These are phyloP conservation scores for Heterobasidion parviporum DNA, from an alignment of 1,284 basidiomycete genomes.

Conservation along the genomic window DNA sequence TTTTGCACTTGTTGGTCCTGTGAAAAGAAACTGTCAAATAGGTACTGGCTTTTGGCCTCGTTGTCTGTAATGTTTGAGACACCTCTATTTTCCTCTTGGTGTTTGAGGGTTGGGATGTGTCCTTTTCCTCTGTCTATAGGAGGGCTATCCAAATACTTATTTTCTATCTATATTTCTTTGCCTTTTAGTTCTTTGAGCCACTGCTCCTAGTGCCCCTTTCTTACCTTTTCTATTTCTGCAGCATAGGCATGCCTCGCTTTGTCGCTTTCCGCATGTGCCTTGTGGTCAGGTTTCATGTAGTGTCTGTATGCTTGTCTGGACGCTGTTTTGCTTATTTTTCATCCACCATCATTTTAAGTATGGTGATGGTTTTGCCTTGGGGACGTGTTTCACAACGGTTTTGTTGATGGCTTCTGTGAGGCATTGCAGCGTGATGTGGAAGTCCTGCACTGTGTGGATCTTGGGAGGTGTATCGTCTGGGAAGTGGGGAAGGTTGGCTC, in stretches of 20 bases:
- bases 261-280: slow-evolving; percentile 16
- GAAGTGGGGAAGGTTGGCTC: slow-evolving; percentile 12
- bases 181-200: slow-evolving; percentile 22
- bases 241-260: slow-evolving; percentile 17
- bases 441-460: background rate
- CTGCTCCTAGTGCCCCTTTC: slow-evolving; percentile 23
- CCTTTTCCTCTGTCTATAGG: slow-evolving; percentile 21
- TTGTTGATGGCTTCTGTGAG: slow-evolving; percentile 15
- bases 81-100: background rate
- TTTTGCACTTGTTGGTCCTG: background rate
- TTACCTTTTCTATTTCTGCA: slow-evolving; percentile 20
- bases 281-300: background rate
- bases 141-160: slow-evolving; percentile 17
- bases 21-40: slow-evolving; percentile 25
- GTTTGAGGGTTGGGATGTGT: slow-evolving; percentile 21
- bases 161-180: slow-evolving; percentile 22
- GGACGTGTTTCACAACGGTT: slow-evolving; percentile 16
- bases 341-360: slow-evolving; percentile 24
- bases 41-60: slow-evolving; percentile 17
- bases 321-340: background rate
- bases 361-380: slow-evolving; percentile 12
- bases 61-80: slow-evolving; percentile 12
- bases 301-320: background rate
- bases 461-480: background rate
- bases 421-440: background rate